Percentiles rank a stretch among this genome's conserved stretches.
phyloP scores from a whole-genome alignment of 345 rosid genomes.

The Eucalyptus shirleyi region DNA sequence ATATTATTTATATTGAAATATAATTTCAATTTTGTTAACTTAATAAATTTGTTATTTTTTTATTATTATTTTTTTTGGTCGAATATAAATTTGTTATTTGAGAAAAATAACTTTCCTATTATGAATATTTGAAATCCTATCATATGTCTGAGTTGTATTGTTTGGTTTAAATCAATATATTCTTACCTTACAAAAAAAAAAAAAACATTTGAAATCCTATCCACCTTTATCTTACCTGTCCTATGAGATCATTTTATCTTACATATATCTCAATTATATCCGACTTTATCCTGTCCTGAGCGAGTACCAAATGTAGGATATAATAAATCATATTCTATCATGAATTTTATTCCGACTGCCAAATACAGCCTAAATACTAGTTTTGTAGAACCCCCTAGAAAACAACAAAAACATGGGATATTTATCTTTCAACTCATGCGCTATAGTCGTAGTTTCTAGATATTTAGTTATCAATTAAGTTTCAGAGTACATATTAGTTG shows the following conservation, averaged over 20 bases:
- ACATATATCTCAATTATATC: rapidly evolving
- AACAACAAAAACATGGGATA: not conserved
- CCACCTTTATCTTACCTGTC: rapidly evolving
- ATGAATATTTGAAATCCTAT: too few species aligned
- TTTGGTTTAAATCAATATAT: too few species aligned
- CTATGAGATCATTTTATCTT: rapidly evolving
- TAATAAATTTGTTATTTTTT: too few species aligned
- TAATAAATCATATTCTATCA: rapidly evolving
- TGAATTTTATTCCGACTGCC: rapidly evolving
- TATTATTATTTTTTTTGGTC: too few species aligned
- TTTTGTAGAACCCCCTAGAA: not conserved
- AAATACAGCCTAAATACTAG: not conserved
- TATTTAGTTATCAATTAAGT: not conserved
- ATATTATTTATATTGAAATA: too few species aligned
- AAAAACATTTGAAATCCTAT: too few species aligned
- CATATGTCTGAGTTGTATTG: too few species aligned
- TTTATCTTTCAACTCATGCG: not conserved
- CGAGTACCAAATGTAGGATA: rapidly evolving
- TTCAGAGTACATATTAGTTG: not conserved
- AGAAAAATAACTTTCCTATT: too few species aligned
- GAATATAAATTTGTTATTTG: too few species aligned
- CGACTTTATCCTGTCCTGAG: rapidly evolving
- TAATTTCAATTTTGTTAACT: too few species aligned
- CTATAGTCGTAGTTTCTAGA: not conserved
- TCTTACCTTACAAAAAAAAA: too few species aligned